These are phyloP conservation scores for Aspergillus jensenii DNA, from an alignment of 2,329 filamentous ascomycete species.

Conservation along the genomic window DNA sequence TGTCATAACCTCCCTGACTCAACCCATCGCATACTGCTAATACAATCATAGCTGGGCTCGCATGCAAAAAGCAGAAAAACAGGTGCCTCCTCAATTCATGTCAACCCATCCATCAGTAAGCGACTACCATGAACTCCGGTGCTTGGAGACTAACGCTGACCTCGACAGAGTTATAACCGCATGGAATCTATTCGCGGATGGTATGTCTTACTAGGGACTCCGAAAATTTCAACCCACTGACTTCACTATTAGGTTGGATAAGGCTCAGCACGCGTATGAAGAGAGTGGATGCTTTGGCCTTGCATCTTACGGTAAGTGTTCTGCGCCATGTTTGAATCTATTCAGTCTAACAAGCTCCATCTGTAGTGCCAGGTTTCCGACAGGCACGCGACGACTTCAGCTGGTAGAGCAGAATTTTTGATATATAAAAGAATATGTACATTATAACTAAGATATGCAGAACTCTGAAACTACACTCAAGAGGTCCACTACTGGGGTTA, in stretches of 20 bases:
- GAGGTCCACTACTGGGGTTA: too few species aligned
- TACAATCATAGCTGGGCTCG: constrained; percentile 43
- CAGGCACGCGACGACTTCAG: constrained; percentile 16
- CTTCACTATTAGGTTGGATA: constrained; percentile 32
- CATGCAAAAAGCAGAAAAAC: constrained; percentile 51
- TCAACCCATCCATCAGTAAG: constrained; percentile 59
- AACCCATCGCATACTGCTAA: background rate
- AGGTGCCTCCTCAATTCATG: constrained; percentile 55
- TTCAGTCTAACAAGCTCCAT: background rate
- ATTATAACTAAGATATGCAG: background rate
- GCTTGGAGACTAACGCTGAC: constrained; percentile 3
- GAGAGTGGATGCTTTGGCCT: constrained; percentile 39
- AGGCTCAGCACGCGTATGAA: constrained; percentile 40
- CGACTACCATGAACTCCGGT: background rate
- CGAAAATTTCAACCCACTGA: constrained; percentile 13
- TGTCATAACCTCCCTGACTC: constrained; percentile 15
- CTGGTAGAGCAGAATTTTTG: constrained; percentile 10
- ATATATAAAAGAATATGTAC: background rate
- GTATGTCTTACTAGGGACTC: constrained; percentile 26
- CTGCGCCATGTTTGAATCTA: background rate
- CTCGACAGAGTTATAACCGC: constrained; percentile 49
- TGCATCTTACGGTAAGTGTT: constrained; percentile 28
- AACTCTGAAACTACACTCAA: too few species aligned
- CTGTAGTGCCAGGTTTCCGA: constrained; percentile 24
- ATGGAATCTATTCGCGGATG: constrained; percentile 56